These are phyloP conservation scores for Blastomyces parvus DNA, from an alignment of 2,329 filamentous ascomycete genomes.

Conservation along the genomic window DNA sequence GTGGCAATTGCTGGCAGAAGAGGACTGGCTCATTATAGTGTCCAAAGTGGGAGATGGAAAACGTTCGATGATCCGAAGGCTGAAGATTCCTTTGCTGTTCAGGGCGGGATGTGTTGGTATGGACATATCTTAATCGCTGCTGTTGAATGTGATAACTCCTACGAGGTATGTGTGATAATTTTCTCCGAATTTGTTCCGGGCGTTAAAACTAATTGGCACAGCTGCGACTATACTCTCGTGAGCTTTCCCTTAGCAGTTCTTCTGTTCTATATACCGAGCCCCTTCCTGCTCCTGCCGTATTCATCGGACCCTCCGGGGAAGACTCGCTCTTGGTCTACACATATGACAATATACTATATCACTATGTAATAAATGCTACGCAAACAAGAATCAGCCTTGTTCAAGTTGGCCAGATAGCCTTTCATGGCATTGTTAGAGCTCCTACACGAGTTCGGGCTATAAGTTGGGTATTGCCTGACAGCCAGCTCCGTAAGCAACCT, in stretches of 20 bases:
- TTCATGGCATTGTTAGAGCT: conserved; percentile 90
- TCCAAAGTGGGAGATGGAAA: conserved; percentile 91
- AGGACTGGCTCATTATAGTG: conserved; percentile 89
- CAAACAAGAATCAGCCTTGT: conserved; percentile 65
- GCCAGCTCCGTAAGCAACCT: conserved; percentile 56
- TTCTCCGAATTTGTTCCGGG: neutral
- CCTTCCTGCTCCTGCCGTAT: conserved; percentile 76
- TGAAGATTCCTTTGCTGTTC: conserved; percentile 84
- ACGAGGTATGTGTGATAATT: conserved; percentile 47
- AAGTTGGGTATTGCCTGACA: conserved; percentile 91
- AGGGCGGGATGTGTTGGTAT: conserved; percentile 98
- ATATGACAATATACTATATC: conserved; percentile 89
- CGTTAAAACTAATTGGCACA: conserved; percentile 24
- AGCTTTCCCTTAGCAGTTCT: conserved; percentile 63
- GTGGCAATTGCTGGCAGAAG: conserved; percentile 89
- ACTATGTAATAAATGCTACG: conserved; percentile 74
- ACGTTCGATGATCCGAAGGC: conserved; percentile 71
- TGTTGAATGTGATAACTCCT: conserved; percentile 72
- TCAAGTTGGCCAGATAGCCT: conserved; percentile 95
- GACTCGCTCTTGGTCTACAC: conserved; percentile 96
- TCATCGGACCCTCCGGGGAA: conserved; percentile 79
- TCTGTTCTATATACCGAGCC: conserved; percentile 66
- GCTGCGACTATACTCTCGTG: conserved; percentile 85
- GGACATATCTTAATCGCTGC: conserved; percentile 90
- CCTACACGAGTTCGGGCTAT: conserved; percentile 85